phyloP scores from a whole-genome alignment of 129 eudicot species.

The Silybum marianum region DNA sequence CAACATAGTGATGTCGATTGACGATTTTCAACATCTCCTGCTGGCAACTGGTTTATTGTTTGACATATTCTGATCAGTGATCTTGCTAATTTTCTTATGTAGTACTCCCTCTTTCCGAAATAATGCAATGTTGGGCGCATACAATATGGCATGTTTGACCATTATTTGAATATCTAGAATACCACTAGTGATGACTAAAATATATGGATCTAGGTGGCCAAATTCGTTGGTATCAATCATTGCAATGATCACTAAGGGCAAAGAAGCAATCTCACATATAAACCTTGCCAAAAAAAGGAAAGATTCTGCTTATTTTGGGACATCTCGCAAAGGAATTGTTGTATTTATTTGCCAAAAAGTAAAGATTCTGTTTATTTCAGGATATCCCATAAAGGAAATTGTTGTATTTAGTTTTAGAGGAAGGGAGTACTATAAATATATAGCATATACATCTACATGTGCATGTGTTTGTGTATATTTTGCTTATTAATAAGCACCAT shows the following conservation, averaged over 20 bases:
- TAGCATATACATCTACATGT: neutral
- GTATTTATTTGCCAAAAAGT: neutral
- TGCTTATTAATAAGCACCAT: neutral
- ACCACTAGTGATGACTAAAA: neutral
- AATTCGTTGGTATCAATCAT: neutral
- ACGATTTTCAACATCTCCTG: neutral
- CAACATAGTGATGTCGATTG: neutral
- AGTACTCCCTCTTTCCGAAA: neutral
- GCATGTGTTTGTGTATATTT: neutral
- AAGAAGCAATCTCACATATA: neutral
- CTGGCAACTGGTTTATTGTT: neutral
- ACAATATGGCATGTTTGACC: neutral
- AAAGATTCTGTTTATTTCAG: neutral
- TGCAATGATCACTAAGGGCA: neutral
- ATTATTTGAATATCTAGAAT: neutral
- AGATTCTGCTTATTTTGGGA: neutral
- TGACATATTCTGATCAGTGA: neutral
- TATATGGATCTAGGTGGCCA: neutral
- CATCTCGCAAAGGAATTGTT: neutral
- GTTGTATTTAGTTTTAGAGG: neutral
- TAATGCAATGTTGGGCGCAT: constrained; percentile 2
- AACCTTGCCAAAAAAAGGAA: neutral
- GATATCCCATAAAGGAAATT: neutral
- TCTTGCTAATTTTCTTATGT: constrained; percentile 1
- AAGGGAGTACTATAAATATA: neutral